These are phyloP conservation scores for Binderoboletus segoi DNA, from an alignment of 1,284 basidiomycete genomes.

Conservation along the genomic window DNA sequence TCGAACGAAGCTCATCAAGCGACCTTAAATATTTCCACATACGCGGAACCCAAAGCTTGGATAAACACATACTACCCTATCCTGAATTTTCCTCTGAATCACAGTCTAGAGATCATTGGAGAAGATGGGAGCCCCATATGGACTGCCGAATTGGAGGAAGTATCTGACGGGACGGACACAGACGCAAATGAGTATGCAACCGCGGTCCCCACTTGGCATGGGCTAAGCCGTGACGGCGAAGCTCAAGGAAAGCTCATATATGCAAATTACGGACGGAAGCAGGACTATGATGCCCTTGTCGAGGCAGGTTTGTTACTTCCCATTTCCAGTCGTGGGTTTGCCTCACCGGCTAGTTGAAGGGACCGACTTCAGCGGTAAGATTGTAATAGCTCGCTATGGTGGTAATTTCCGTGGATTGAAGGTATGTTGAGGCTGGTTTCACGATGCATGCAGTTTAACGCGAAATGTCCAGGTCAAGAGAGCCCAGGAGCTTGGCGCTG, in stretches of 20 bases:
- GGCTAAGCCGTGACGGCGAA: slow-evolving; percentile 51
- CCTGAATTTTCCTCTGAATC: slow-evolving; percentile 60
- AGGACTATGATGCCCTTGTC: slow-evolving; percentile 41
- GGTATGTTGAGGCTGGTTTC: slow-evolving; percentile 30
- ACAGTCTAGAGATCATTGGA: slow-evolving; percentile 50
- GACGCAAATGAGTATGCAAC: slow-evolving; percentile 49
- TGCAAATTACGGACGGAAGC: slow-evolving; percentile 65
- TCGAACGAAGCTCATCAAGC: slow-evolving; percentile 48
- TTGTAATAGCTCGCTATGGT: slow-evolving; percentile 73
- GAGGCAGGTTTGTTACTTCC: slow-evolving; percentile 23
- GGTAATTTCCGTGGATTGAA: slow-evolving; percentile 71
- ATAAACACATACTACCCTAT: slow-evolving; percentile 69
- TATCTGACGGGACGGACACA: slow-evolving; percentile 48
- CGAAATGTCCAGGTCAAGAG: slow-evolving; percentile 51
- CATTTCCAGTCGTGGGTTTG: neutral
- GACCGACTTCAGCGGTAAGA: slow-evolving; percentile 64
- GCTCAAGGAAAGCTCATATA: slow-evolving; percentile 64
- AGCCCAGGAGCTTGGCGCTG: slow-evolving; percentile 73
- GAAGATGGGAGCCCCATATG: slow-evolving; percentile 49
- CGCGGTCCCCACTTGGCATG: slow-evolving; percentile 52
- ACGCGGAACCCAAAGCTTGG: slow-evolving; percentile 51
- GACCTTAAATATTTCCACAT: slow-evolving; percentile 46
- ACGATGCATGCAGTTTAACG: neutral
- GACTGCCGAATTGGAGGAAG: slow-evolving; percentile 55
- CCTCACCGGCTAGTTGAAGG: slow-evolving; percentile 38